Evolutionary conservation across 1,284 basidiomycete genomes (phyloP), one percentile per base, ranked within the genome.

Genomic region (Tilletia horrida): DNA sequence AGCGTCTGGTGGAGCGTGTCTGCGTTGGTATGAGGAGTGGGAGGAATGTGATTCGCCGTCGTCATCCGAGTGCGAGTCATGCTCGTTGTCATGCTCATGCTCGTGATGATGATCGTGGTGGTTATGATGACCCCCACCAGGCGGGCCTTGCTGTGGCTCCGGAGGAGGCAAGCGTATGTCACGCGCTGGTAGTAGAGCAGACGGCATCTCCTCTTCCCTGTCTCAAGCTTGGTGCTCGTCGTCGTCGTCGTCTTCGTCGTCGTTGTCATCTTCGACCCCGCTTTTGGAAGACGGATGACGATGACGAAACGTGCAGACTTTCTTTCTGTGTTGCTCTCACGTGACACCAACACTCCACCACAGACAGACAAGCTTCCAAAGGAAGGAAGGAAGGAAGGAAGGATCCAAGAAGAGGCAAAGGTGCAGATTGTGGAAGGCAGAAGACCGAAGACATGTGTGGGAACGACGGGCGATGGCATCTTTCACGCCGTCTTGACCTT

Each of bases 31-130:
- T 13, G 72, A 74, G 2, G 73, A 74, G 59, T 77, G 76, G 4
- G 76, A 77, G 3, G 76, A 77, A 62, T 77, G 76, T 0, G 76
- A 77, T 0, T 65, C 64, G 62, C 73, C 57, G 27, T 55, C 21
- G 3, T 55, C 21, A 42, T 71, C 67, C 3, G 72, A 74, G 62
- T 77, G 76, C 2, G 76, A 77, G 1, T 74, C 76, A 61, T 77
- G 76, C 1, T 65, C 64, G 57, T 75, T 45, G 23, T 59, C 29
- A 18, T 59, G 29, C 31, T 31, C 55, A 18, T 59, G 29, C 55
- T 59, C 55, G 52, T 55, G 23, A 25, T 55, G 52, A 27, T 55
- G 52, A 55, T n/a, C n/a, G n/a, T n/a, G n/a, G n/a, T n/a, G n/a
- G n/a, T n/a, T n/a, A n/a, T n/a, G n/a, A n/a, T n/a, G n/a, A 21